Base-by-base conservation (phyloP, 1,284 basidiomycete genomes). In the Heliocybe sulcata region DNA sequence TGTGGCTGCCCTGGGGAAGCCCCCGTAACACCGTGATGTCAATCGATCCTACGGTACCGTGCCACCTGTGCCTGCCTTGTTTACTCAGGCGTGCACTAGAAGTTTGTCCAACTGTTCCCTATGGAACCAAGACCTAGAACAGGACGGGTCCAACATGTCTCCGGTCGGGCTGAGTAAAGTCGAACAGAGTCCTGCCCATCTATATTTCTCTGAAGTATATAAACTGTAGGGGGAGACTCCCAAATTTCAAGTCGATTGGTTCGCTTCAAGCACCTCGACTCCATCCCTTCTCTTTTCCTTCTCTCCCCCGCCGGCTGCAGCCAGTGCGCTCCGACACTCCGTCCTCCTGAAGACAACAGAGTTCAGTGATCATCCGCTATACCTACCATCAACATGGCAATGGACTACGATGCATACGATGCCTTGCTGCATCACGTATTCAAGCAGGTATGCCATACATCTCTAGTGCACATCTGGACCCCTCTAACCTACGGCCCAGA, bases 391-490 rank as follows among this genome's bases (percentile, higher is more conserved):
- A n/a, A 16, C 22, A 49, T 49, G 47, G 63, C 64, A 56, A 86
- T 85, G 82, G 84, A 87, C 65, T 87, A 87, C 72, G 85, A 87
- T 67, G 80, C 81, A 50, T 87, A 81, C 67, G 85, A 87, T 66
- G 85, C 85, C 19, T 73, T 87, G 51, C 72, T 86, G 3, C 85
- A 87, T 64, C 82, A 82, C 66, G 78, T 87, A 57, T 87, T 77
- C 67, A 72, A 67, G 59, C 73, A 73, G 58, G 75, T 74, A 38
- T 16, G 59, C 61, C 68, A 55, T 11, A 12, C 54, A 16, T 52
- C 26, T 2, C 6, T 51, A 50, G 42, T 9, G 2, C 53, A 14
- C 14, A n/a, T n/a, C 35, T 19, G 9, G 26, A 19, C n/a, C 29
- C 35, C 45, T 51, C 35, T 50, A 23, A 27, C 48, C 47, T 23